phyloP scores from a whole-genome alignment of 371 early-diverging fungal genomes.

The Ordospora pajunii region DNA sequence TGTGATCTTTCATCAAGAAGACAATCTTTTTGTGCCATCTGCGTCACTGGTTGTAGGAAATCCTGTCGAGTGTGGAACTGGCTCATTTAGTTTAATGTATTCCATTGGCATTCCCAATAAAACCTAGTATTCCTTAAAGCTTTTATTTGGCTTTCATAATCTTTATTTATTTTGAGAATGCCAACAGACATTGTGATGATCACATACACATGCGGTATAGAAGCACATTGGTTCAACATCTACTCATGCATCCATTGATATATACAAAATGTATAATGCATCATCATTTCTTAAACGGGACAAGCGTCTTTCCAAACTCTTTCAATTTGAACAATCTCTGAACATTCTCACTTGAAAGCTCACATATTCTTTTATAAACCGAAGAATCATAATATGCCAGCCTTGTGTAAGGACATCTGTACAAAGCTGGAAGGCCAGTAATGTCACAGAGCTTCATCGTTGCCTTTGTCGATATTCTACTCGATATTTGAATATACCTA shows the following conservation, averaged over 20 bases:
- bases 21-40: slow-evolving; percentile 74
- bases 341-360: slow-evolving; percentile 17
- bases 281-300: not conserved
- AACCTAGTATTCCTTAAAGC: not conserved
- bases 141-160: too few species aligned
- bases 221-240: too few species aligned
- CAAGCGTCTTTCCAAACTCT: not conserved
- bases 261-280: too few species aligned
- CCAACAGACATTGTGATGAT: too few species aligned
- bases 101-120: slow-evolving; percentile 11
- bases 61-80: slow-evolving; percentile 81
- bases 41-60: slow-evolving; percentile 81
- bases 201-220: too few species aligned
- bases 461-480: slow-evolving; percentile 38
- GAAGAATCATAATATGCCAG: slow-evolving; percentile 52
- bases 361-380: slow-evolving; percentile 53
- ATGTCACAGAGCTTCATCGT: slow-evolving; percentile 57
- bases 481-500: slow-evolving; percentile 38
- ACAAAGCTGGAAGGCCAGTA: slow-evolving; percentile 57
- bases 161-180: too few species aligned
- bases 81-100: slow-evolving; percentile 65
- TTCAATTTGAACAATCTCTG: slow-evolving; percentile 1
- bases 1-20: slow-evolving; percentile 58
- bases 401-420: slow-evolving; percentile 54
- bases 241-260: too few species aligned